Evolutionary conservation across 345 rosid genomes (phyloP).

Genomic region (Syzygium aromaticum): DNA sequence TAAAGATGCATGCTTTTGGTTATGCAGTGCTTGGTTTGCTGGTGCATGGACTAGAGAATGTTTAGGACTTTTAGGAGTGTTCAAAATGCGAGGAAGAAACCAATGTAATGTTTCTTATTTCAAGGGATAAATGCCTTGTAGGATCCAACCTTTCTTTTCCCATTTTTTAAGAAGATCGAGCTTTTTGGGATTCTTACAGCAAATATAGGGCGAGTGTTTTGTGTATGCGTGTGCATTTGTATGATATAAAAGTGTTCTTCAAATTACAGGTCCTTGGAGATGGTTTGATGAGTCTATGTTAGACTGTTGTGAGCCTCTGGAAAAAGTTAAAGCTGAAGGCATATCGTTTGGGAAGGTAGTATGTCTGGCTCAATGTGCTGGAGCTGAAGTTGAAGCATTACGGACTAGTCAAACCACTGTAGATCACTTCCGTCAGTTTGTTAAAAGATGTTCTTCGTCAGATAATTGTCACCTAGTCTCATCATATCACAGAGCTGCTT

Average conservation of each 20-base stretch:
- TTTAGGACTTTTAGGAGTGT: background rate
- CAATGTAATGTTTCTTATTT: background rate
- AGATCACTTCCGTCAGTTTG: conserved; percentile 57
- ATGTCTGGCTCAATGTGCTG: conserved; percentile 82
- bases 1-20: background rate
- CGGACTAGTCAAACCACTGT: conserved; percentile 67
- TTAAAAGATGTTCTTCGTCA: conserved; percentile 51
- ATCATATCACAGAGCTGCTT: conserved; percentile 59
- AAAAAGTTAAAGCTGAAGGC: conserved; percentile 70
- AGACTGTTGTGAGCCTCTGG: conserved; percentile 86
- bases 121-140: background rate
- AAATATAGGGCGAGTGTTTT: background rate
- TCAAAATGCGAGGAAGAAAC: background rate
- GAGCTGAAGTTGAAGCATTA: conserved; percentile 85
- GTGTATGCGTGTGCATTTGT: background rate
- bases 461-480: conserved; percentile 76
- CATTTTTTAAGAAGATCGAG: background rate
- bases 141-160: background rate
- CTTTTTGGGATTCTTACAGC: background rate
- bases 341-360: conserved; percentile 86
- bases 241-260: background rate
- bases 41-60: background rate
- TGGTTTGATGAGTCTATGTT: conserved; percentile 98
- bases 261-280: conserved; percentile 83
- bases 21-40: background rate